Evolutionary conservation across 192 early-diverging fungal genomes (phyloP), one percentile per base, ranked within the genome.

Genomic region (Gryganskiella cystojenkinii): DNA sequence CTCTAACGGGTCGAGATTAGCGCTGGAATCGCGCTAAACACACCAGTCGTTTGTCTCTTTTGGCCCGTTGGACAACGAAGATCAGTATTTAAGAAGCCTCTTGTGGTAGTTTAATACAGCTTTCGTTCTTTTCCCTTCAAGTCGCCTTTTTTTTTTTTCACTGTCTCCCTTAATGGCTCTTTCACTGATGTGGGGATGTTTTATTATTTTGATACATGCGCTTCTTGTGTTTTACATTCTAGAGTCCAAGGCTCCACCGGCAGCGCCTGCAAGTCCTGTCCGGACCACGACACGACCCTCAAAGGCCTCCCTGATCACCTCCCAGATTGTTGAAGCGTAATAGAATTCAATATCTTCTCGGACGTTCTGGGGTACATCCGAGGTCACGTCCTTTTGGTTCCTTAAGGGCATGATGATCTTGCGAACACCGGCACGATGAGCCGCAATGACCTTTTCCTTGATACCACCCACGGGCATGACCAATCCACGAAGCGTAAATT

Each of bases 401-500:
- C 87, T 67, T 10, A 82, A 56, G 8, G 94, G 94, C 64, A 96
- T 50, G 49, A 94, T 88, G 47, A 96, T 85, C 52, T 86, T 86
- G 58, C 83, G 81, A 43, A 96, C 88, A n/a, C 91, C 90, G 25
- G 90, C 89, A 7, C 91, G 84, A 65, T 96, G 92, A 0, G 93
- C 94, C 1, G 93, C 91, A 22, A 96, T 85, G 0, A 93, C 86
- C 70, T 96, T 96, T 67, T 96, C 94, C 72, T 93, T 94, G 63
- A 96, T 90, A 22, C 95, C 95, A 1, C 95, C 95, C 3, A 96
- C 92, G 30, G 92, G 91, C 37, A 94, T 80, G 0, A 96, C 92
- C 44, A 91, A 84, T 9, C 95, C 95, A 17, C 92, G 87, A 9
- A 95, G 80, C 0, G 95, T 93, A 37, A 96, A 86, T 76, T 96